Conservation (phyloP, 352 stramenopile genomes). For the Pythium volutum region DNA sequence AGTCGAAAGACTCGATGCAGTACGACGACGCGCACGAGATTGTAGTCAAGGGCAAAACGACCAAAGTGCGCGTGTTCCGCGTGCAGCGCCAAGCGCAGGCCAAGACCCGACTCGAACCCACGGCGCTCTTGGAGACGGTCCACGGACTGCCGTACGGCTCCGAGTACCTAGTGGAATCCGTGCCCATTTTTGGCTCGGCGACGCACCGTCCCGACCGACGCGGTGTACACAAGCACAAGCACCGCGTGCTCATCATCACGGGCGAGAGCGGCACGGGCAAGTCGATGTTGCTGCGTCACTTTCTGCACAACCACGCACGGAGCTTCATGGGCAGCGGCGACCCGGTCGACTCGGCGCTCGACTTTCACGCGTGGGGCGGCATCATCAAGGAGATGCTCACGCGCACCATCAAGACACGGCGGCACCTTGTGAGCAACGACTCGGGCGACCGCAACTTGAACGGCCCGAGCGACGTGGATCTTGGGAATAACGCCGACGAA, state of each 20-base stretch:
- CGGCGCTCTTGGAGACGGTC: constrained; percentile 29
- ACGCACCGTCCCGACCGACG: constrained; percentile 8
- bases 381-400: constrained; percentile 43
- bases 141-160: constrained; percentile 45
- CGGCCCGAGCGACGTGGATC: background rate
- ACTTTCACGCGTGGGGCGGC: constrained; percentile 57
- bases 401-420: constrained; percentile 31
- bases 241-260: constrained; percentile 53
- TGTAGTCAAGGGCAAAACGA: constrained; percentile 59
- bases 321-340: constrained; percentile 59
- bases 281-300: constrained; percentile 62
- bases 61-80: constrained; percentile 43
- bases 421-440: constrained; percentile 4
- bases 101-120: constrained; percentile 35
- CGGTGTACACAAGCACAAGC: constrained; percentile 17
- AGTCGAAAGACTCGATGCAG: constrained; percentile 52
- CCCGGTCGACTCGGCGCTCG: constrained; percentile 48
- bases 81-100: constrained; percentile 34
- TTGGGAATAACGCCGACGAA: background rate
- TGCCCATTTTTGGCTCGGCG: constrained; percentile 44
- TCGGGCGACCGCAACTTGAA: constrained; percentile 2
- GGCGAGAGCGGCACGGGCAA: constrained; percentile 64
- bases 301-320: constrained; percentile 41
- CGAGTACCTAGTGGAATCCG: constrained; percentile 42
- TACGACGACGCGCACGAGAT: constrained; percentile 49